phyloP scores from a whole-genome alignment of 1,139 yeast genomes.

The Scheffersomyces segobiensis region DNA sequence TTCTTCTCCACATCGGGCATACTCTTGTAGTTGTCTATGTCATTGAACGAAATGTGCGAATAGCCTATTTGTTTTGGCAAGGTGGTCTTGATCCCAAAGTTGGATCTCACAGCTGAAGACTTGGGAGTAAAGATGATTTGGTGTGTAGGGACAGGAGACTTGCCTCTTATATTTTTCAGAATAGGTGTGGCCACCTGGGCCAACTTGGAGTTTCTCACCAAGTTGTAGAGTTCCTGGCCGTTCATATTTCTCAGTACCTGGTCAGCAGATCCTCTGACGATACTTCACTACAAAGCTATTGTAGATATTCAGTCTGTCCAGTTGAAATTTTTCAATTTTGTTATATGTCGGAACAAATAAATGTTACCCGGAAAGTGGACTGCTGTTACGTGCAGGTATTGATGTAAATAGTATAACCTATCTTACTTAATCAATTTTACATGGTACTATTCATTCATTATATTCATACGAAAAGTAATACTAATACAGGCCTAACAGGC shows the following conservation, averaged over 20 bases:
- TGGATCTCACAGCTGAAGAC: slow-evolving; percentile 43
- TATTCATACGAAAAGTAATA: not conserved
- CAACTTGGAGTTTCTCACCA: slow-evolving; percentile 44
- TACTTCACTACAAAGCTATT: too few species aligned
- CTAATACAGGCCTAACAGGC: slow-evolving; percentile 21
- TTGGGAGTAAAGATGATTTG: slow-evolving; percentile 47
- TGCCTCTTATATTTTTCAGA: slow-evolving; percentile 33
- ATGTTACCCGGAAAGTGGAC: not conserved
- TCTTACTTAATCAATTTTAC: slow-evolving; percentile 3
- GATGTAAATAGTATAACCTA: not conserved
- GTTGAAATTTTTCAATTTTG: not conserved
- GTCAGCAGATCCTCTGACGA: not conserved
- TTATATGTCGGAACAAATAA: not conserved
- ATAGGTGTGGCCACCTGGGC: slow-evolving; percentile 51
- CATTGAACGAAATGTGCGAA: slow-evolving; percentile 45
- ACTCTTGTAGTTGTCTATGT: slow-evolving; percentile 42
- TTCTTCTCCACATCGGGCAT: slow-evolving; percentile 53
- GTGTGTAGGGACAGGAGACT: slow-evolving; percentile 39
- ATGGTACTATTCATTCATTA: not conserved
- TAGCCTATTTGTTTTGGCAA: slow-evolving; percentile 46
- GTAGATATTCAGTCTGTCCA: not conserved
- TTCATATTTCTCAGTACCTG: slow-evolving; percentile 15
- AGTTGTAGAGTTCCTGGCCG: slow-evolving; percentile 38
- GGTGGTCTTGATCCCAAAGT: slow-evolving; percentile 45
- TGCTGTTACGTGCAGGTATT: not conserved